Evolutionary conservation across 2,329 filamentous ascomycete genomes (phyloP).

Genomic region (Chaetoscypha palmicola): DNA sequence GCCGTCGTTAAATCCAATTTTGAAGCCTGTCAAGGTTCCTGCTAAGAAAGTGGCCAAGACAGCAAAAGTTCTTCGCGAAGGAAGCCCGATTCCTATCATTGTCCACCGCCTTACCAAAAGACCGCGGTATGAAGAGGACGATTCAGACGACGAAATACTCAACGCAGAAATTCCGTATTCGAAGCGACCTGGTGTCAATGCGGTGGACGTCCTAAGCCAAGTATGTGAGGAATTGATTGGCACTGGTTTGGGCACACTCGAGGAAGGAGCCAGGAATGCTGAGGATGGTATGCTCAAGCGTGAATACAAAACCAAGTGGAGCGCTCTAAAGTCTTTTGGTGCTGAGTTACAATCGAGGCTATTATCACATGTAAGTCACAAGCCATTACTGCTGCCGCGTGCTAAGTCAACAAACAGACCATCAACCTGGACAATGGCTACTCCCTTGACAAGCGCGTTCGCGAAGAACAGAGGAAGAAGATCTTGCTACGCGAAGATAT

Average conservation of each 20-base stretch:
- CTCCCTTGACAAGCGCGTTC: slow-evolving; percentile 50
- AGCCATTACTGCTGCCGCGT: not conserved
- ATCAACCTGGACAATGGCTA: slow-evolving; percentile 54
- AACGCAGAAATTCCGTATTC: slow-evolving; percentile 47
- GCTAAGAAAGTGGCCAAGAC: slow-evolving; percentile 24
- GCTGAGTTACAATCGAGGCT: slow-evolving; percentile 50
- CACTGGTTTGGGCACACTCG: slow-evolving; percentile 42
- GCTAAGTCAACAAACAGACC: slow-evolving; percentile 32
- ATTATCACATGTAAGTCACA: slow-evolving; percentile 48
- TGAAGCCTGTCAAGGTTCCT: slow-evolving; percentile 29
- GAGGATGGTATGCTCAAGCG: slow-evolving; percentile 42
- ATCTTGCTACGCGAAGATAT: slow-evolving; percentile 52
- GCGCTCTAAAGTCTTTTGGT: slow-evolving; percentile 51
- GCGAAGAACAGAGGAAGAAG: slow-evolving; percentile 49
- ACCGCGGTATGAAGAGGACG: slow-evolving; percentile 35
- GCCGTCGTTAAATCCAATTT: slow-evolving; percentile 8
- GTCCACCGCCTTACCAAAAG: slow-evolving; percentile 54
- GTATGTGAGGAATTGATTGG: slow-evolving; percentile 54
- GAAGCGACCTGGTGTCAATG: slow-evolving; percentile 49
- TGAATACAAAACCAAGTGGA: slow-evolving; percentile 48
- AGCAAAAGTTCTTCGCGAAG: slow-evolving; percentile 21
- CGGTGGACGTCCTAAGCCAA: slow-evolving; percentile 54
- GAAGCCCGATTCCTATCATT: slow-evolving; percentile 49
- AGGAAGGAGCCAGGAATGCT: slow-evolving; percentile 37
- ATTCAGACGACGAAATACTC: slow-evolving; percentile 39